Percentiles rank a stretch among this genome's conserved stretches.
These are phyloP conservation scores for Geotrichum fermentans DNA, from an alignment of 1,139 yeast genomes.

Conservation along the genomic window DNA sequence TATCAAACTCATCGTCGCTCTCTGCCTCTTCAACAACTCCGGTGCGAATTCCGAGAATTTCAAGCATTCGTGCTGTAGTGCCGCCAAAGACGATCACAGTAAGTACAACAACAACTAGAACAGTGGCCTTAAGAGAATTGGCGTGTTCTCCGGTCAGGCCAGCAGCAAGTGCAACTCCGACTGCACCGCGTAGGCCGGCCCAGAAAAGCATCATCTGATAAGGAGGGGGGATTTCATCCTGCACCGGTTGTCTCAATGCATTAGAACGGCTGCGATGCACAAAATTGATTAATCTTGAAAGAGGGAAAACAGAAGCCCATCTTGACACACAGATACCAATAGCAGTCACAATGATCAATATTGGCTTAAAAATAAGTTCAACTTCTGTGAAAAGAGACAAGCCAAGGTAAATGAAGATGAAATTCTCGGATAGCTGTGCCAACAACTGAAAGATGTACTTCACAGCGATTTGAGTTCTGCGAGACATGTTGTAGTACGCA, in stretches of 20 bases:
- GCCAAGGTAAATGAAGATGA: constrained; percentile 92
- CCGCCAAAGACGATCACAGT: constrained; percentile 97
- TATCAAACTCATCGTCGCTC: constrained; percentile 92
- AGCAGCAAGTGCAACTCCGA: constrained; percentile 97
- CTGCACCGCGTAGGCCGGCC: constrained; percentile 99
- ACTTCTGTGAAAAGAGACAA: constrained; percentile 93
- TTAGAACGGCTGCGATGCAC: constrained; percentile 54
- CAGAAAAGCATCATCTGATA: constrained; percentile 99
- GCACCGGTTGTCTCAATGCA: constrained; percentile 40
- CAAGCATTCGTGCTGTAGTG: constrained; percentile 96
- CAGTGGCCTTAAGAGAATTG: constrained; percentile 85
- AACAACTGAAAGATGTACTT: constrained; percentile 88
- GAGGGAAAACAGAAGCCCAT: constrained; percentile 96
- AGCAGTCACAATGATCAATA: constrained; percentile 83
- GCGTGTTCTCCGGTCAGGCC: constrained; percentile 95
- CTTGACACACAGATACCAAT: constrained; percentile 90
- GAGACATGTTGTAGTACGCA: constrained; percentile 94
- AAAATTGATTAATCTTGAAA: constrained; percentile 80
- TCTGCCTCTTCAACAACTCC: constrained; percentile 82
- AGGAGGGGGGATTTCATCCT: constrained; percentile 89
- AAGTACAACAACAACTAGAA: constrained; percentile 89
- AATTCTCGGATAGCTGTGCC: constrained; percentile 94
- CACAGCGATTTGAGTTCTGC: constrained; percentile 94
- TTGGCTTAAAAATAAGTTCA: constrained; percentile 88
- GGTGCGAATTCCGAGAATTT: constrained; percentile 83